Evolutionary conservation across 805 yeast genomes (phyloP), one percentile per base, ranked within the genome.

Genomic region (Tetrapisispora taiwanensis): DNA sequence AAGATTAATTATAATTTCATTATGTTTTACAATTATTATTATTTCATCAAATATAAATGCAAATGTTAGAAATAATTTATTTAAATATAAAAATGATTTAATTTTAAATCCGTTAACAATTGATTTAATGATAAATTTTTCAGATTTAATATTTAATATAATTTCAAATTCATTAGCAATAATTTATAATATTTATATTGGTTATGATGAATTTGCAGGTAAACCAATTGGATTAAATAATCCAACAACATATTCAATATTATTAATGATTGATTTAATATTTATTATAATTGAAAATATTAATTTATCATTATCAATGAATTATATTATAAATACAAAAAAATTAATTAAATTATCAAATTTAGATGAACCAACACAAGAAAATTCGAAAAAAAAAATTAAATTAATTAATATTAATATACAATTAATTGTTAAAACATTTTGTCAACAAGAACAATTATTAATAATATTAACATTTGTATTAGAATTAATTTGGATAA

Each of bases 221-320:
- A 84, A 87, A 58, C 98, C 97, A 0, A 63, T 92, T 39, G 98
- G 98, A 0, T 70, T 92, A 37, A 74, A 97, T 51, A 76, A 86
- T 50, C 94, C 97, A 0, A 68, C 76, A 48, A 87, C 82, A 20
- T 90, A 92, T 60, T 75, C 92, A 70, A 73, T 84, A 56, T 73
- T 90, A 43, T 75, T 90, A 46, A 69, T 87, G 70, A 69, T 88
- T 52, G 98, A 92, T 60, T 68, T 90, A 36, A 65, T 90, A 28
- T 87, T 92, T 62, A 86, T 92, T 51, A 87, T 90, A 20, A 84
- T 89, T 56, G 80, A 88, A 15, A 76, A 92, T 38, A 95, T 96
- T 1, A 89, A 88, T 59, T 65, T 90, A 44, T 78, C 97, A 5
- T 70, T 90, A 31, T 77, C 95, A 41, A 34, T 41, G 27, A 39